Conservation (phyloP, 164 flowering plant genomes). For the Kingdonia uniflora region DNA sequence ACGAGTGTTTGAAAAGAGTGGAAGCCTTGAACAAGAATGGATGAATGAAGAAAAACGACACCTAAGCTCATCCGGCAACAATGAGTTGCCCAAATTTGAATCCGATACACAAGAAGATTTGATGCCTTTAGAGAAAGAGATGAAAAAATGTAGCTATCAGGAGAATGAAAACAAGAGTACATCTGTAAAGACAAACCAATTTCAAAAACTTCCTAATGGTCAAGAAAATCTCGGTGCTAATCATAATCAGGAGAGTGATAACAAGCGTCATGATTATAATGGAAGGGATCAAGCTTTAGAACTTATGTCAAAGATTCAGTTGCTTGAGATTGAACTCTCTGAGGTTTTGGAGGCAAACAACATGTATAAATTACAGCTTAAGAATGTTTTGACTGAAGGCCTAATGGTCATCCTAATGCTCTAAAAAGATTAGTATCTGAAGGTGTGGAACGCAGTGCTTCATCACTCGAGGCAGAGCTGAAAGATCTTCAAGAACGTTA, state of each 20-base stretch:
- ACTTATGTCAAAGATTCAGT: conserved; percentile 25
- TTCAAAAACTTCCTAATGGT: no score
- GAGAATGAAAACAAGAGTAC: not conserved
- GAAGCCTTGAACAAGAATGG: conserved; percentile 42
- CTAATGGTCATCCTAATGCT: conserved; percentile 11
- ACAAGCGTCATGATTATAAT: conserved; percentile 10
- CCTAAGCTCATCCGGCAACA: conserved; percentile 12
- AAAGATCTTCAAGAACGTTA: conserved; percentile 75
- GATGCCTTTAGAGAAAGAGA: conserved; percentile 13
- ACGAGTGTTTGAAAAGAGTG: conserved; percentile 25
- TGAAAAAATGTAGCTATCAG: conserved; percentile 3
- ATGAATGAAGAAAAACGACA: conserved; percentile 28
- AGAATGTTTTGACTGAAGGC: conserved; percentile 31
- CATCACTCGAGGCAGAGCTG: conserved; percentile 56
- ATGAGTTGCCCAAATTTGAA: conserved; percentile 6
- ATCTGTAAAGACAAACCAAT: conserved; percentile 5
- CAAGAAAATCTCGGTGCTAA: no score
- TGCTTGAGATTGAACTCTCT: conserved; percentile 57
- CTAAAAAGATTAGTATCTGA: conserved; percentile 16
- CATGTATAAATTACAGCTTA: conserved; percentile 35
- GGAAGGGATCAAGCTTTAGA: conserved; percentile 11
- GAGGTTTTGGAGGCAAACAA: conserved; percentile 52
- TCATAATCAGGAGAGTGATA: no score
- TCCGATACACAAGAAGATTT: conserved; percentile 7
- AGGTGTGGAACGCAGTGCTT: conserved; percentile 29